phyloP scores from a whole-genome alignment of 2,329 filamentous ascomycete genomes.

The Incumbomyces lentus region DNA sequence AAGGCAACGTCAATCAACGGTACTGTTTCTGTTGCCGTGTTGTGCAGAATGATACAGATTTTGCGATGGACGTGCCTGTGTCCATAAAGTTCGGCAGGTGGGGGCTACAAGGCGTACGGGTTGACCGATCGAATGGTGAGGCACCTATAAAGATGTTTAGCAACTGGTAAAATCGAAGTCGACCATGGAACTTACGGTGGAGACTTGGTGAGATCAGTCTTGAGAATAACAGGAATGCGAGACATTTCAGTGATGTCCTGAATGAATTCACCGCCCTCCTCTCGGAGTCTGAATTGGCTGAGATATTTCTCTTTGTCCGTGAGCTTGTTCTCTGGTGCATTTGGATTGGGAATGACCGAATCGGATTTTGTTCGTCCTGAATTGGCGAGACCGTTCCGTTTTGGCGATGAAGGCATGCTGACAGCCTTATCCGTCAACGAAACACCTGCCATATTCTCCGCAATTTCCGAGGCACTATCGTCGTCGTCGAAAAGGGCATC shows the following conservation, averaged over 20 bases:
- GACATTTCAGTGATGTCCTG: constrained; percentile 98
- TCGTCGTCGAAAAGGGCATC: constrained; percentile 95
- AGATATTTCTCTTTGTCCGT: constrained; percentile 95
- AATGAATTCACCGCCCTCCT: constrained; percentile 91
- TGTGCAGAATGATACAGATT: background rate
- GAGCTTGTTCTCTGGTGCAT: constrained; percentile 67
- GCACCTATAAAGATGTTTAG: constrained; percentile 30
- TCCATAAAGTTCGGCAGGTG: background rate
- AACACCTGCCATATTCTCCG: constrained; percentile 84
- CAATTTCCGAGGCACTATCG: constrained; percentile 74
- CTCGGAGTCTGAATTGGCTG: constrained; percentile 75
- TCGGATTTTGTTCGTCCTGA: constrained; percentile 88
- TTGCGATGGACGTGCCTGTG: background rate
- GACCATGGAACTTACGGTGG: constrained; percentile 69
- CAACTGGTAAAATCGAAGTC: constrained; percentile 3
- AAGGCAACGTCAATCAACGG: background rate
- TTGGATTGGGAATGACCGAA: constrained; percentile 51
- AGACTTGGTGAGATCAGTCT: constrained; percentile 97
- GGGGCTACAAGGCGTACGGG: constrained; percentile 37
- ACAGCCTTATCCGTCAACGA: constrained; percentile 84
- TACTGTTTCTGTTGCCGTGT: background rate
- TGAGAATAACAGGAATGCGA: constrained; percentile 90
- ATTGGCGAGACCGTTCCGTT: constrained; percentile 57
- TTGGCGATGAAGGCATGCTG: constrained; percentile 86
- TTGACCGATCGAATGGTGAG: constrained; percentile 43